These are phyloP conservation scores for Pulveroboletus sp. DNA, from an alignment of 768 basidiomycete genomes.

Conservation along the genomic window DNA sequence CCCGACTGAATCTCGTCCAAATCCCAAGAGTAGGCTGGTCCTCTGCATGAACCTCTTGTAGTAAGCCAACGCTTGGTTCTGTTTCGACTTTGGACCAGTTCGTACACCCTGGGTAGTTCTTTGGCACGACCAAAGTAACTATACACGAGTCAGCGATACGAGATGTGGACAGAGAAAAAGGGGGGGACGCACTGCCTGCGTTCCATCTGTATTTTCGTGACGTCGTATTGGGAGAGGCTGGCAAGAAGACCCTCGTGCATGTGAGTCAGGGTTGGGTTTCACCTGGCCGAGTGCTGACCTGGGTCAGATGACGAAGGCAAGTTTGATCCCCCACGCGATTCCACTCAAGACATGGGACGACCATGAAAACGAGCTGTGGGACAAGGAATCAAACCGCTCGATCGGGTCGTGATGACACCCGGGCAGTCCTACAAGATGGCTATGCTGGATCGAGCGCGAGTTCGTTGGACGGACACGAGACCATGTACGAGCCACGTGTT, in stretches of 20 bases:
- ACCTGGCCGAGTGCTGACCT: slow-evolving; percentile 10
- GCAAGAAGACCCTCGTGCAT: slow-evolving; percentile 93
- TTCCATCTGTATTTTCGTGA: no score
- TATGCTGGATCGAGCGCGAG: slow-evolving; percentile 75
- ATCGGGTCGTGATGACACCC: slow-evolving; percentile 92
- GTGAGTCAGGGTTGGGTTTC: no score
- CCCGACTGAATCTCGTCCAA: no score
- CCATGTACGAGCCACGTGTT: slow-evolving; percentile 74
- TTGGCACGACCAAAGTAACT: no score
- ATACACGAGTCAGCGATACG: no score
- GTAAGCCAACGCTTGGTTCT: no score
- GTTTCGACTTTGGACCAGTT: no score
- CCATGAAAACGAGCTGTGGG: slow-evolving; percentile 96
- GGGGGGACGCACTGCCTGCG: no score
- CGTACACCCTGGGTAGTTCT: no score
- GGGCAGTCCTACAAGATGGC: slow-evolving; percentile 61
- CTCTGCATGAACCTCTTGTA: no score
- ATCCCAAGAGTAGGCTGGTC: no score
- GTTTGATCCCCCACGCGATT: slow-evolving; percentile 88
- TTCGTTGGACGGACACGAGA: slow-evolving; percentile 85
- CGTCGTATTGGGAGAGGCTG: slow-evolving; percentile 86
- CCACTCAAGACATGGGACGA: slow-evolving; percentile 97
- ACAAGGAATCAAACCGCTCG: slow-evolving; percentile 94
- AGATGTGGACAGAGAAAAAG: no score
- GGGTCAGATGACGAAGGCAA: slow-evolving; percentile 89